phyloP scores from a whole-genome alignment of 495 filamentous ascomycete genomes.

The Neurospora terricola region DNA sequence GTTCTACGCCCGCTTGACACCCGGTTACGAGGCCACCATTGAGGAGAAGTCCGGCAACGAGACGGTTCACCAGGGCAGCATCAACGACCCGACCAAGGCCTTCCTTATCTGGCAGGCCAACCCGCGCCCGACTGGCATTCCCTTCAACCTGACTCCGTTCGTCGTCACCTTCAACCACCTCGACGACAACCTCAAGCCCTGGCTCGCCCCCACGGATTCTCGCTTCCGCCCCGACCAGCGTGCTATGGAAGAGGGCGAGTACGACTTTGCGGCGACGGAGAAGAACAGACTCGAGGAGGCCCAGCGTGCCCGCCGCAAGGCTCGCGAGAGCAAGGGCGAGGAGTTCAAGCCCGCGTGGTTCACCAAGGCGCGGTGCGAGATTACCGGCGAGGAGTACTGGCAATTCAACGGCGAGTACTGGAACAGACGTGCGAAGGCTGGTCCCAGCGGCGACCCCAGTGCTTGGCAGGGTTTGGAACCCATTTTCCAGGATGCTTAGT shows the following conservation, averaged over 20 bases:
- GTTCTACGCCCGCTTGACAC: conserved; percentile 86
- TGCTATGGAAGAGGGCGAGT: conserved; percentile 97
- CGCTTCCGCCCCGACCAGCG: conserved; percentile 85
- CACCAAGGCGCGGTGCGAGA: conserved; percentile 51
- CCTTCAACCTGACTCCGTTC: conserved; percentile 96
- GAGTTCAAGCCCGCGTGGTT: conserved; percentile 87
- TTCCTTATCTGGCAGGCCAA: conserved; percentile 91
- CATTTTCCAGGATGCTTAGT: conserved; percentile 22
- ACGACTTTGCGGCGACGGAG: conserved; percentile 83
- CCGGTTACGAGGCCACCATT: conserved; percentile 69
- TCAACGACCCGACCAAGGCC: conserved; percentile 53
- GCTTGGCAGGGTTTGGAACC: conserved; percentile 43
- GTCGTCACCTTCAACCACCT: conserved; percentile 87
- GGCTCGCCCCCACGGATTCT: conserved; percentile 86
- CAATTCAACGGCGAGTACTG: conserved; percentile 82
- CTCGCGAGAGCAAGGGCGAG: conserved; percentile 65
- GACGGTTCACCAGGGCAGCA: conserved; percentile 28
- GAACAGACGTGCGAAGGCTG: conserved; percentile 52
- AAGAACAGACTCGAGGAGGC: conserved; percentile 95
- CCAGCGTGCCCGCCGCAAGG: conserved; percentile 67
- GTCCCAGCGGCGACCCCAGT: conserved; percentile 27
- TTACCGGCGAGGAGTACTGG: conserved; percentile 90
- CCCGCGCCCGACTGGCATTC: conserved; percentile 67
- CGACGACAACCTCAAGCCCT: conserved; percentile 58
- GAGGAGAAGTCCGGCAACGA: conserved; percentile 43